A percentile compares a stretch with the other conserved stretches of the same genome.
Conservation (phyloP, 768 basidiomycete genomes). For the Suillus clintonianus region DNA sequence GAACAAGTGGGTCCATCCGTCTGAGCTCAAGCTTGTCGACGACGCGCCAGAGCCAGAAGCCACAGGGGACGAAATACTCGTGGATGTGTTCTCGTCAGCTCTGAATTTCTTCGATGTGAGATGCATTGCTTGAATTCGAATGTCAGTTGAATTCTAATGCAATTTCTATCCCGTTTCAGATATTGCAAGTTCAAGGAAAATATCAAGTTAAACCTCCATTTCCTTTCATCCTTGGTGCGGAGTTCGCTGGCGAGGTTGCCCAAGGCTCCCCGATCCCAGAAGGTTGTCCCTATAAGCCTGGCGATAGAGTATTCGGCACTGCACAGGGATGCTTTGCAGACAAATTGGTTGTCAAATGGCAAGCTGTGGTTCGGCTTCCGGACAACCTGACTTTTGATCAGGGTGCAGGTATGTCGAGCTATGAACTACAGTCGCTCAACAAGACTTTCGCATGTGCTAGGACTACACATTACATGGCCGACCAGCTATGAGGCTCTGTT, state of each 20-base stretch:
- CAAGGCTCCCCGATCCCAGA: conserved; percentile 71
- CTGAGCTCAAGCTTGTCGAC: conserved; percentile 53
- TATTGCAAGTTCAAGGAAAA: conserved; percentile 87
- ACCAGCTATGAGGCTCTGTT: conserved; percentile 93
- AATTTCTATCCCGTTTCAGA: conserved; percentile 38
- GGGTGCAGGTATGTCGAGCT: conserved; percentile 60
- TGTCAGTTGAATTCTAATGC: conserved; percentile 11
- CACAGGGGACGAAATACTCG: conserved; percentile 57
- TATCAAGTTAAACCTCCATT: conserved; percentile 83
- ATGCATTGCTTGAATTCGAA: conserved; percentile 19
- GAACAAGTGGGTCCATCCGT: conserved; percentile 67
- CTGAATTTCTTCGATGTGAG: conserved; percentile 77
- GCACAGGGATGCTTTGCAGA: conserved; percentile 83
- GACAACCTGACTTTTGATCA: conserved; percentile 78
- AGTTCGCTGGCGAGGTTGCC: conserved; percentile 83
- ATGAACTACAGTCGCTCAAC: background rate
- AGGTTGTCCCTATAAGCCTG: conserved; percentile 76
- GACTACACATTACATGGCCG: conserved; percentile 86
- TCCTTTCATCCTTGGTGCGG: conserved; percentile 83
- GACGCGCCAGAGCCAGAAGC: conserved; percentile 59
- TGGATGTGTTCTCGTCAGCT: conserved; percentile 75
- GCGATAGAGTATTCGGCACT: conserved; percentile 88
- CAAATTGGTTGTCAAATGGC: conserved; percentile 57
- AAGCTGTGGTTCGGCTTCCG: conserved; percentile 64
- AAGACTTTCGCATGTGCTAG: conserved; percentile 35